Conservation (phyloP, 192 early-diverging fungal species). For the Martensiomyces pterosporus region DNA sequence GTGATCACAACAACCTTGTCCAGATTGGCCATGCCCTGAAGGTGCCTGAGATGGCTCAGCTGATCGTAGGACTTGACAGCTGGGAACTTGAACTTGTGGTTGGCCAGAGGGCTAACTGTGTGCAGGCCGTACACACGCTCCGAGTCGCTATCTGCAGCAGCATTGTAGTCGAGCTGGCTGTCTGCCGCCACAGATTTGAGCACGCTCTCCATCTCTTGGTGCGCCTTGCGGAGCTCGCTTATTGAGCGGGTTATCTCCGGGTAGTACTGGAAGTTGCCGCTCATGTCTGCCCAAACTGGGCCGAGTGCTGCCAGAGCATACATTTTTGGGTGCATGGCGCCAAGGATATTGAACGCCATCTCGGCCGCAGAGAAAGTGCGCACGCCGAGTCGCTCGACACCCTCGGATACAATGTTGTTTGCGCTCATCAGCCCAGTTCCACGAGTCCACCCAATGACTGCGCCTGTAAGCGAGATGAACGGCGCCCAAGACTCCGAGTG, state of each 20-base stretch:
- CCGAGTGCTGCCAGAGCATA: conserved; percentile 65
- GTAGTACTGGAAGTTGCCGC: conserved; percentile 61
- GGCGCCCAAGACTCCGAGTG: conserved; percentile 77
- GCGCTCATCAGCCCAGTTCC: conserved; percentile 85
- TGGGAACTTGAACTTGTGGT: conserved; percentile 86
- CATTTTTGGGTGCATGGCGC: conserved; percentile 76
- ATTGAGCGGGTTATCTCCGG: neutral
- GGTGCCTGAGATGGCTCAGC: conserved; percentile 56
- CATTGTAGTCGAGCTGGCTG: neutral
- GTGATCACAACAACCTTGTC: conserved; percentile 82
- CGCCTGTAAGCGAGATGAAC: conserved; percentile 79
- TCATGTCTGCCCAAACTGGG: conserved; percentile 84
- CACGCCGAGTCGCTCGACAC: conserved; percentile 77
- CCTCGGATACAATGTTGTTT: conserved; percentile 84
- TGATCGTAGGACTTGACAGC: conserved; percentile 60
- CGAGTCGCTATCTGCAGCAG: conserved; percentile 13
- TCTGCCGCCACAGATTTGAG: neutral
- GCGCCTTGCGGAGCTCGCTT: neutral
- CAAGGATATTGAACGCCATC: conserved; percentile 88
- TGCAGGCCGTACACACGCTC: conserved; percentile 41
- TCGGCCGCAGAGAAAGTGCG: conserved; percentile 83
- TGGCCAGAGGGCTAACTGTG: conserved; percentile 75
- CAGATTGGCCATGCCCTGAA: conserved; percentile 72
- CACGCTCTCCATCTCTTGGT: neutral
- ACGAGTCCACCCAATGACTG: conserved; percentile 90